Base-by-base conservation (phyloP, 2,329 filamentous ascomycete species). In the Cladosporium phlei region DNA sequence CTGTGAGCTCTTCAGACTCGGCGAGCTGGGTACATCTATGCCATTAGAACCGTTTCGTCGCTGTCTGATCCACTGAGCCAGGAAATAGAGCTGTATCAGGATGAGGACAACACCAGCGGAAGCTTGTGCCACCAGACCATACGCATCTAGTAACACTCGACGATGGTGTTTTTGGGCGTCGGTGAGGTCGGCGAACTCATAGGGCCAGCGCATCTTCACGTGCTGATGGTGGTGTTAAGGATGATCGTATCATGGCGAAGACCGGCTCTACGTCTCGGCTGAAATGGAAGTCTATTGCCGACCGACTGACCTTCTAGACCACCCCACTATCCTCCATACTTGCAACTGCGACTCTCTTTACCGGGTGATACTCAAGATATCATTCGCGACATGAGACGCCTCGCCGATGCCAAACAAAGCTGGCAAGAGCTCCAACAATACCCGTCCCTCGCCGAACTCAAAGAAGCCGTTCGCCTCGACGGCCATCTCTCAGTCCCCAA, bases 81-180 rank as follows among this genome's bases (percentile, higher is more conserved):
- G 50, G 44, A 68, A 69, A 32, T 58, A 64, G 16, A 67, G 17
- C 50, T 71, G 70, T 38, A 71, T 69, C 2, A 70, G 49, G 3
- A 68, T 53, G 11, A 78, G 55, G 20, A 74, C 63, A 3, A 73
- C 52, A 7, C 80, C 49, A 4, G 74, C 67, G 1, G 78, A 79
- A 51, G 71, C 62, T 59, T 82, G 78, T 12, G 78, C 79, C 28
- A 76, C 63, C n/a, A 68, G 61, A 6, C 76, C 78, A 44, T 79
- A 77, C 39, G 65, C 64, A 55, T 80, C 73, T n/a, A 83, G 70
- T 19, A 75, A 59, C 19, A 71, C 64, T 25, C 78, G 69, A 27
- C 79, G 70, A 20, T 69, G 67, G 37, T 73, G 64, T 46, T 73
- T 70, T 53, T 80, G 72, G 20, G 70, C 65, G 11, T 72, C 62